These are phyloP conservation scores for Paramecium octaurelia DNA, from an alignment of 73 alveolate genomes.

Conservation along the genomic window DNA sequence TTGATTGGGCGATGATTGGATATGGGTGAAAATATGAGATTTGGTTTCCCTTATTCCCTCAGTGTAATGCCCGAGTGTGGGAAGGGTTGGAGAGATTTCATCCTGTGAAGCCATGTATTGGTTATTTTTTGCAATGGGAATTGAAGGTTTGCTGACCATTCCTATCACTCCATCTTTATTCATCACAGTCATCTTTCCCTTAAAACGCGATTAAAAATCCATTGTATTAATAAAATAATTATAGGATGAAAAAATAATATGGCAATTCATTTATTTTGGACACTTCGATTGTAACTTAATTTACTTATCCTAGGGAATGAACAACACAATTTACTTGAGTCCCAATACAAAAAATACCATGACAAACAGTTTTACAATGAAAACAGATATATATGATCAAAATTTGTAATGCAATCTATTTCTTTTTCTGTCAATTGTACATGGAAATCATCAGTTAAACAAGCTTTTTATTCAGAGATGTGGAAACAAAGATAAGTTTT, in stretches of 20 bases:
- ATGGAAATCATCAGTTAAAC: neutral
- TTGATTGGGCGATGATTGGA: neutral
- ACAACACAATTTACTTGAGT: neutral
- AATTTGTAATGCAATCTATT: constrained; percentile 12
- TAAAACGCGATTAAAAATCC: constrained; percentile 19
- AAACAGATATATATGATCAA: neutral
- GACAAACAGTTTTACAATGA: neutral
- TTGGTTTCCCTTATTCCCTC: neutral
- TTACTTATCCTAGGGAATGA: neutral
- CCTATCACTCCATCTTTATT: constrained; percentile 42
- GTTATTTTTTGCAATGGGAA: neutral
- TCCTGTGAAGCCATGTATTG: neutral
- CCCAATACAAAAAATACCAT: neutral
- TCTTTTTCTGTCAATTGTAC: neutral
- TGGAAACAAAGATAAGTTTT: constrained; percentile 4
- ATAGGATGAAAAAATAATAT: neutral
- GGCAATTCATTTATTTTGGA: neutral
- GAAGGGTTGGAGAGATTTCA: neutral
- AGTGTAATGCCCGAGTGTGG: neutral
- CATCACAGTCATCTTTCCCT: constrained; percentile 19
- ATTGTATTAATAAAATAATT: neutral
- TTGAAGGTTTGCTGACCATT: neutral
- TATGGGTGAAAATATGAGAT: neutral
- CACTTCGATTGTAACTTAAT: neutral
- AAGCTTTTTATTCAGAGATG: neutral